Evolutionary conservation across 257 asterid genomes (phyloP), one percentile per base, ranked within the genome.

Genomic region (Gynochthodes officinalis): DNA sequence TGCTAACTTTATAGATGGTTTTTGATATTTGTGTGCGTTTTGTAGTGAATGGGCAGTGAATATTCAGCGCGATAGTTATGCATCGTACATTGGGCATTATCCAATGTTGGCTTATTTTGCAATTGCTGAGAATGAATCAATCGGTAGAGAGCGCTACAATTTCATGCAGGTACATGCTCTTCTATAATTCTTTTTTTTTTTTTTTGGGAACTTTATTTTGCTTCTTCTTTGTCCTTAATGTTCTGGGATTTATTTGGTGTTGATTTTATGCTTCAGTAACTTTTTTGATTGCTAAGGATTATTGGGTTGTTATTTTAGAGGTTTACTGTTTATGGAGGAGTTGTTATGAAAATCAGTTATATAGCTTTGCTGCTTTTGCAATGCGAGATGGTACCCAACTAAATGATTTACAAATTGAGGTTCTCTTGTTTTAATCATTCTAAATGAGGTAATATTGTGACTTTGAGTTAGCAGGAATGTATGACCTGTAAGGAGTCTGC

Each of bases 1-100:
- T 23, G 64, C 37, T 42, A 2, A 12, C 5, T 35, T 61, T 57
- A 12, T 50, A 49, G 14, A 28, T 62, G 50, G 5, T 52, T 33
- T 21, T 48, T 39, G 16, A 23, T 70, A 42, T 53, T 35, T 71
- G 11, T 49, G 4, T 4, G 42, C 49, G 44, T 35, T 70, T 25
- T 78, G 42, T 65, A 93, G 98, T 85, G 98, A 95, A 80, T 95
- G 99, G 99, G 99, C 99, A 0, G 98, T 95, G 87, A 95, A 95
- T 74, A 85, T 86, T 78, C 96, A 92, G 75, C 86, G 99, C 42
- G 99, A 95, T 79, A 89, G 97, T 71, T 92, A 89, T 21, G 90
- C 99, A 3, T 95, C 99, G 7, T 95, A 95, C 72, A 73, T 92
- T 61, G 98, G 99, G 65, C 99, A 95, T 66, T 90, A 95, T 80